Base-by-base conservation (phyloP, 768 basidiomycete species). In the Chalciporus piperatus region DNA sequence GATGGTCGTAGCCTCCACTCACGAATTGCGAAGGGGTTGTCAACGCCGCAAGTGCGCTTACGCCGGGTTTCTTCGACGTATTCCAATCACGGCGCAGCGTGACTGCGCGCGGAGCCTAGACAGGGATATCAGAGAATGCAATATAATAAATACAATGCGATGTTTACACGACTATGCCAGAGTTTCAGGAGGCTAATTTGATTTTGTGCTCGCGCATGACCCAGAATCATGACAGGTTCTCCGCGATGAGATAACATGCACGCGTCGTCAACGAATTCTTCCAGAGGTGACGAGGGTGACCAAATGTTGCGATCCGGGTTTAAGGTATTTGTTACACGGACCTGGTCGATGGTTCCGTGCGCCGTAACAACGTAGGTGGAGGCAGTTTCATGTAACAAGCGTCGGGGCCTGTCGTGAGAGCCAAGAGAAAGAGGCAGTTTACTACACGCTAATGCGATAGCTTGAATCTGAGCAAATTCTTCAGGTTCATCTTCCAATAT, bases 1-100 rank as follows among this genome's bases (percentile, higher is more conserved):
- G 48, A 48, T 78, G 78, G 59, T 80, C 77, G 42, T 76, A 71
- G 6, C 79, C 78, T 22, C 78, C 80, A 9, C 70, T 80, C 3
- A 70, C 77, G 60, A 81, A 80, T 62, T 67, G 63, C 33, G 65
- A 58, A 12, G 73, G 70, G 30, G 72, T 73, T 59, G 67, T 61
- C 67, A 79, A 63, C 13, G 74, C 37, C n/a, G 74, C 61, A 11
- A 79, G 55, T 16, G 74, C 72, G 45, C 76, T 78, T 23, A 73
- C 69, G 3, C 77, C 79, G 13, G 64, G 58, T 53, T 68, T 75
- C 56, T 69, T 77, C 13, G n/a, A 38, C n/a, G 43, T 51, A 52
- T 62, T 67, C 69, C 66, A 65, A n/a, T 70, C 65, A 39, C 70
- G 61, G 33, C 43, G 48, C 32, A 67, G 60, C 41, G 47, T 43